Conservation (phyloP, 2,329 filamentous ascomycete species). For the Penicillium palitans region DNA sequence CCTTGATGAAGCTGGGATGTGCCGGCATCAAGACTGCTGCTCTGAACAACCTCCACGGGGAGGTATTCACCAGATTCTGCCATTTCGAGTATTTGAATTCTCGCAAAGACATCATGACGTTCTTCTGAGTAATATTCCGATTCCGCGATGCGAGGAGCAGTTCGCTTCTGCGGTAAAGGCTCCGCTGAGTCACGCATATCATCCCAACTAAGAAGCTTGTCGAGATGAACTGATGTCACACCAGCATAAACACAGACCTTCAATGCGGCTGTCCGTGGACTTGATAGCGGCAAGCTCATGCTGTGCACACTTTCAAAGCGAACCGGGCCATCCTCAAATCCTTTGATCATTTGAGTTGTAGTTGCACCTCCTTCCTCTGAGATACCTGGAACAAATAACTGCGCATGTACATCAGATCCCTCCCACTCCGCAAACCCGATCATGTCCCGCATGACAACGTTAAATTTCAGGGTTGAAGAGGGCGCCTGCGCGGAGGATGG, state of each 20-base stretch:
- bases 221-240: constrained; percentile 89
- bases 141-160: constrained; percentile 73
- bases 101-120: constrained; percentile 86
- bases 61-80: constrained; percentile 88
- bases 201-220: constrained; percentile 97
- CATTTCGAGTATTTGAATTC: constrained; percentile 86
- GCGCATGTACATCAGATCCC: constrained; percentile 91
- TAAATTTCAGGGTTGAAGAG: constrained; percentile 92
- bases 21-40: constrained; percentile 77
- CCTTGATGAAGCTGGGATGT: constrained; percentile 96
- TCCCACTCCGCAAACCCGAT: constrained; percentile 93
- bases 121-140: constrained; percentile 92
- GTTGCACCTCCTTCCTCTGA: constrained; percentile 89
- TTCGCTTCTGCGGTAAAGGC: constrained; percentile 58
- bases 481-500: constrained; percentile 91
- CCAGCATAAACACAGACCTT: constrained; percentile 89
- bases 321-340: constrained; percentile 89
- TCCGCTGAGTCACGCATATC: constrained; percentile 82
- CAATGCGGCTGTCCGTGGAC: constrained; percentile 70
- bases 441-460: constrained; percentile 97
- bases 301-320: constrained; percentile 97
- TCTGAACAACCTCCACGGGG: constrained; percentile 89
- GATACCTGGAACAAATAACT: constrained; percentile 91
- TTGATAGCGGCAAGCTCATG: constrained; percentile 86
- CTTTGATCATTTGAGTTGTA: constrained; percentile 89